These are phyloP conservation scores for Jackrogersella minutella DNA, from an alignment of 495 filamentous ascomycete genomes.

Conservation along the genomic window DNA sequence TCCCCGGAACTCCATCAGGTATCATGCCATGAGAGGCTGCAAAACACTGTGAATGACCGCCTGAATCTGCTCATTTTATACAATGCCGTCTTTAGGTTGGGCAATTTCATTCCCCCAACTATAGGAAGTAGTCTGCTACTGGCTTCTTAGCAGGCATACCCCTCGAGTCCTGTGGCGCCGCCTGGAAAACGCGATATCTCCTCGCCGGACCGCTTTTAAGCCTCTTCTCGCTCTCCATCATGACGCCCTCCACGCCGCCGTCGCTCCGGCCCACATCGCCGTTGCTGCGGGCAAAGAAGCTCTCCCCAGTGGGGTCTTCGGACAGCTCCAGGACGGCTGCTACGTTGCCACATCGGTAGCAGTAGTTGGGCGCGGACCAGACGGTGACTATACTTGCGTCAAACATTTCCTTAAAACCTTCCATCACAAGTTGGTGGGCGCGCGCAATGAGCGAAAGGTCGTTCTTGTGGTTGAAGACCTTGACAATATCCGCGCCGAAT, in stretches of 20 bases:
- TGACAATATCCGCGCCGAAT: constrained; percentile 96
- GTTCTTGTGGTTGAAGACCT: constrained; percentile 92
- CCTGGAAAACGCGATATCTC: constrained; percentile 95
- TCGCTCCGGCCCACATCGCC: constrained; percentile 73
- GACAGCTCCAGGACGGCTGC: constrained; percentile 92
- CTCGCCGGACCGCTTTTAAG: constrained; percentile 76
- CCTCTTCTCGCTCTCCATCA: constrained; percentile 53
- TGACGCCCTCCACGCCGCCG: constrained; percentile 46
- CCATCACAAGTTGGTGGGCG: constrained; percentile 98
- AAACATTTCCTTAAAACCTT: constrained; percentile 99
- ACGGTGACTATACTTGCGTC: constrained; percentile 94
- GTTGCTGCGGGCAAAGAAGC: constrained; percentile 78
- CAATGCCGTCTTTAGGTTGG: constrained; percentile 9
- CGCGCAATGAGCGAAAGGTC: constrained; percentile 90
- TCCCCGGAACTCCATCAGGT: constrained; percentile 17
- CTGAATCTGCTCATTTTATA: constrained; percentile 26
- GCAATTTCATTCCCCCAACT: constrained; percentile 17
- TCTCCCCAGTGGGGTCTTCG: constrained; percentile 81
- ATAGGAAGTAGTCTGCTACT: constrained; percentile 95
- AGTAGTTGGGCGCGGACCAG: constrained; percentile 98
- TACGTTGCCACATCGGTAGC: constrained; percentile 97
- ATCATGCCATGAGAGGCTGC: constrained; percentile 14
- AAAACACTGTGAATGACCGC: constrained; percentile 9
- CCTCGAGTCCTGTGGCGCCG: constrained; percentile 93
- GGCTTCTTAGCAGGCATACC: constrained; percentile 99